Evolutionary conservation across 768 basidiomycete species (phyloP).

Genomic region (Mycena belliarum): DNA sequence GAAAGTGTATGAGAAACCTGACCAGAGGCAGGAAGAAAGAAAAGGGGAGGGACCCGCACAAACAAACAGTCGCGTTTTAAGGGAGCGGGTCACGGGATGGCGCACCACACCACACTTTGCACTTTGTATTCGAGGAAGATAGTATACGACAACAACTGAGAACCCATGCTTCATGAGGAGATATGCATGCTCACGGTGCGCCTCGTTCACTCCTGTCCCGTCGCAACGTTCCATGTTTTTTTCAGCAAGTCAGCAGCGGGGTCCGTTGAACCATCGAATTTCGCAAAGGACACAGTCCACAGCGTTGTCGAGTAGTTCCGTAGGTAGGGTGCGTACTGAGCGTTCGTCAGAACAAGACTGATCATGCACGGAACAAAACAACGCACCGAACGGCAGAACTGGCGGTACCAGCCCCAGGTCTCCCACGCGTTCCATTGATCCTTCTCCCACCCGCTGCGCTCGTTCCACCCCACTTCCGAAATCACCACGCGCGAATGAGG

Average conservation of each 20-base stretch:
- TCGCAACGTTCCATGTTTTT: slow-evolving; percentile 71
- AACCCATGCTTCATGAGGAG: neutral
- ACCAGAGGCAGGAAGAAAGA: slow-evolving; percentile 17
- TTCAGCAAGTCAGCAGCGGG: slow-evolving; percentile 59
- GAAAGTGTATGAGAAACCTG: slow-evolving; percentile 19
- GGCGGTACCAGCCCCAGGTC: slow-evolving; percentile 89
- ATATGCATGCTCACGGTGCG: neutral
- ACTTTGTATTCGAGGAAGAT: neutral
- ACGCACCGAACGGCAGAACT: slow-evolving; percentile 81
- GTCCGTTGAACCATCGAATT: slow-evolving; percentile 58
- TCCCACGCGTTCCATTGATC: slow-evolving; percentile 85
- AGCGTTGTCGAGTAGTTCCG: slow-evolving; percentile 74
- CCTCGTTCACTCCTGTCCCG: slow-evolving; percentile 47
- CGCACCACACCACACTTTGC: neutral
- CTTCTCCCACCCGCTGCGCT: slow-evolving; percentile 66
- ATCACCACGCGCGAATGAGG: slow-evolving; percentile 58
- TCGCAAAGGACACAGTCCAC: slow-evolving; percentile 65
- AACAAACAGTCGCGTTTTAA: slow-evolving; percentile 8
- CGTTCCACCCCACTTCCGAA: slow-evolving; percentile 67
- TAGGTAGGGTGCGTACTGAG: slow-evolving; percentile 78
- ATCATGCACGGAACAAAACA: neutral
- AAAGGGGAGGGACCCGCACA: slow-evolving; percentile 10
- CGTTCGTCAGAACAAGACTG: neutral
- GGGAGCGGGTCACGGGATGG: slow-evolving; percentile 15
- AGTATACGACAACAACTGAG: neutral